These are phyloP conservation scores for Psidium guajava DNA, from an alignment of 345 rosid species.

Conservation along the genomic window DNA sequence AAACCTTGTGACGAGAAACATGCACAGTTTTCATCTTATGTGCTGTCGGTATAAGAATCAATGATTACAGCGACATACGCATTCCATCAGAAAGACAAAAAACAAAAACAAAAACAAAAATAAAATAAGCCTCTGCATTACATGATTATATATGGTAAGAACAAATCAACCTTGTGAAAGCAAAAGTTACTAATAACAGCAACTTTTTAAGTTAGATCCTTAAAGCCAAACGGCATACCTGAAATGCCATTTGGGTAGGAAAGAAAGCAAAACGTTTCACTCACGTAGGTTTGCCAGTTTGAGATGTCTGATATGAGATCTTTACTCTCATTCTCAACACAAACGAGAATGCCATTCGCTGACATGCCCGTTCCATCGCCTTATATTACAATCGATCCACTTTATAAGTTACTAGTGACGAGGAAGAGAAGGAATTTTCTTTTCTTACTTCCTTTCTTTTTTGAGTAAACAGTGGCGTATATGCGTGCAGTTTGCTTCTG, in stretches of 20 bases:
- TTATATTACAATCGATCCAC: not conserved
- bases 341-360: not conserved
- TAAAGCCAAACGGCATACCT: not conserved
- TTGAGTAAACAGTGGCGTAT: not conserved
- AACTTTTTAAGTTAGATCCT: not conserved
- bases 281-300: not conserved
- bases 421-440: not conserved
- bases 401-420: not conserved
- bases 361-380: not conserved
- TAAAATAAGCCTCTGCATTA: not conserved
- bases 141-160: not conserved
- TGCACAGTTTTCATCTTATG: not conserved
- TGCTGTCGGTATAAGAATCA: not conserved
- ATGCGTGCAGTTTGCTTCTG: conserved; percentile 16
- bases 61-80: not conserved
- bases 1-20: not conserved
- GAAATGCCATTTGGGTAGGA: not conserved
- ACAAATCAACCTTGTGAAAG: not conserved
- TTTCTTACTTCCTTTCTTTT: not conserved
- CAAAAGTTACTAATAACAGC: not conserved
- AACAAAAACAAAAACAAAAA: too few relatives aligned
- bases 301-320: not conserved
- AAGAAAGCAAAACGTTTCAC: not conserved
- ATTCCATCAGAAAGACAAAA: not conserved
- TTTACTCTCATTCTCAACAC: not conserved